These are phyloP conservation scores for Dictyostelium intermedium DNA, from an alignment of 78 protist species.

Conservation along the genomic window DNA sequence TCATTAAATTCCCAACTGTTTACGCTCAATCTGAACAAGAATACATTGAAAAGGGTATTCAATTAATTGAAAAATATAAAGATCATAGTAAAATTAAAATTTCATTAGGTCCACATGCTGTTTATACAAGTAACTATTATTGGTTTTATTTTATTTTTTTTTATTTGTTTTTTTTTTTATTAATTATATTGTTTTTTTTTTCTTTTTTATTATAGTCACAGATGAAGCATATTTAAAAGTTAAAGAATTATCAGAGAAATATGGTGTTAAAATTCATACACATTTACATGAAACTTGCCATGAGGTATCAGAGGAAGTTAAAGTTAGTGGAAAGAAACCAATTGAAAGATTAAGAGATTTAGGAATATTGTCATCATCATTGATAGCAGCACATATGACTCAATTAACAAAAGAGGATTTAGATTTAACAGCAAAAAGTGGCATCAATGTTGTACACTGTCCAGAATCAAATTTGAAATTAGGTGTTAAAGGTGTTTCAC, in stretches of 20 bases:
- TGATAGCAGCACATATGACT: conserved; percentile 85
- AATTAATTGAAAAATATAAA: conserved; percentile 31
- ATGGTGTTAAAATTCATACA: conserved; percentile 63
- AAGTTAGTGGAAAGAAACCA: conserved; percentile 1
- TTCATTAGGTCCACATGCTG: conserved; percentile 74
- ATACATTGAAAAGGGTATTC: conserved; percentile 57
- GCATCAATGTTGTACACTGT: conserved; percentile 66
- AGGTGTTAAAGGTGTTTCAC: conserved; percentile 78
- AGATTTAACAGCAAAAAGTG: not conserved
- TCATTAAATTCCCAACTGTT: conserved; percentile 75
- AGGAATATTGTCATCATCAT: conserved; percentile 42
- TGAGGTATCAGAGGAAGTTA: conserved; percentile 71
- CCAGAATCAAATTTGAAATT: conserved; percentile 82
- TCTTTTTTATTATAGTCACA: not conserved
- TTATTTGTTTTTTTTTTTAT: not conserved
- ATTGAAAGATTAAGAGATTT: conserved; percentile 24
- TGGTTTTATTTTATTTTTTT: not conserved
- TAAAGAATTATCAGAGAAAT: conserved; percentile 54
- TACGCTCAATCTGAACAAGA: conserved; percentile 49
- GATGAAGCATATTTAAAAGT: conserved; percentile 51
- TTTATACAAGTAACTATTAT: conserved; percentile 38
- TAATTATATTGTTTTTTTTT: not conserved
- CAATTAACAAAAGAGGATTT: conserved; percentile 69
- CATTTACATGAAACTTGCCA: conserved; percentile 86
- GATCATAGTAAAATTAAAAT: conserved; percentile 19